Conservation (phyloP, 2,329 filamentous ascomycete genomes). For the Verticillium tricorpus region DNA sequence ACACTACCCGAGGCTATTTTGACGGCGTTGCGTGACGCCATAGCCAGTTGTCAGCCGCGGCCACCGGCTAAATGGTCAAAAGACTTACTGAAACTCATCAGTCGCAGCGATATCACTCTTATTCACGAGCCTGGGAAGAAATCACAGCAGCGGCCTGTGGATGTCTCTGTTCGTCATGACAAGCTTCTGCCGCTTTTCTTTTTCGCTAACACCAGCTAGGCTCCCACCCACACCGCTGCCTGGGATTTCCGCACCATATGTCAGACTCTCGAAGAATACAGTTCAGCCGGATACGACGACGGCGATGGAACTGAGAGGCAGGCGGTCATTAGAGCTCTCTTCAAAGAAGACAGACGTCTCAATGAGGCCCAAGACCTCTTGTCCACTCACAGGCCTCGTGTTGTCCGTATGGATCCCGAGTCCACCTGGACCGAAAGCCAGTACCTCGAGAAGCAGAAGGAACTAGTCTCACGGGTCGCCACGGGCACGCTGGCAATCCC, state of each 20-base stretch:
- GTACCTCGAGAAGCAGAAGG: constrained; percentile 87
- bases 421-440: constrained; percentile 80
- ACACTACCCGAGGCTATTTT: constrained; percentile 83
- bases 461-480: constrained; percentile 80
- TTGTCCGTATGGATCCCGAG: constrained; percentile 71
- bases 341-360: constrained; percentile 85
- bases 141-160: constrained; percentile 26
- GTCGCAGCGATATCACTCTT: constrained; percentile 74
- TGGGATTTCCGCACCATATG: constrained; percentile 80
- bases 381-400: constrained; percentile 76
- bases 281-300: constrained; percentile 63
- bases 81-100: constrained; percentile 68
- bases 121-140: constrained; percentile 49
- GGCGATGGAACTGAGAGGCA: constrained; percentile 80
- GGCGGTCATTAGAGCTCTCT: constrained; percentile 78
- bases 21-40: constrained; percentile 75
- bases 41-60: constrained; percentile 76
- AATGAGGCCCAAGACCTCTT: constrained; percentile 80
- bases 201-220: constrained; percentile 30
- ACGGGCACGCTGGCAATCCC: constrained; percentile 85
- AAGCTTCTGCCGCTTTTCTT: not conserved
- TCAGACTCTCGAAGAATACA: constrained; percentile 56
- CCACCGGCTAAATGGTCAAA: constrained; percentile 74
- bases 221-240: constrained; percentile 59
- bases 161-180: constrained; percentile 35